phyloP scores from a whole-genome alignment of 163 green algal genomes.

The Coccomyxa subellipsoidea region DNA sequence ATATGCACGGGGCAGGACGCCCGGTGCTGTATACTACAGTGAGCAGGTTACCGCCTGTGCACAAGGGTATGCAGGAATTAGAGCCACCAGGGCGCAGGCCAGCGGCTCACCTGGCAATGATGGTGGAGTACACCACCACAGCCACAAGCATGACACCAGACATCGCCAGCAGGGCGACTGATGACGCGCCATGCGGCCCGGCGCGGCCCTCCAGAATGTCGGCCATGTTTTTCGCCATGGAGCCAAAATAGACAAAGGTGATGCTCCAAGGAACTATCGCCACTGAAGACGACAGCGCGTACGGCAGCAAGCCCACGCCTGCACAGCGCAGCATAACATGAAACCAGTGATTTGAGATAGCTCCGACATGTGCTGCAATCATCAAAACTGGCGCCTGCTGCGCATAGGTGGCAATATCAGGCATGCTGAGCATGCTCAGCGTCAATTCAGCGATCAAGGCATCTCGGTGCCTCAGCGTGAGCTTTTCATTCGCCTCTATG shows the following conservation, averaged over 20 bases:
- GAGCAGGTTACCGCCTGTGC: too few relatives aligned
- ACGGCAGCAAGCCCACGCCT: slow-evolving; percentile 49
- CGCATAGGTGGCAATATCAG: too few relatives aligned
- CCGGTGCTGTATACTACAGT: too few relatives aligned
- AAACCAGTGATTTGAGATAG: not conserved
- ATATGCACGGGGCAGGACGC: too few relatives aligned
- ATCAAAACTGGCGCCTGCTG: not conserved
- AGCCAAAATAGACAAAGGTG: slow-evolving; percentile 57
- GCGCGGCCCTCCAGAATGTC: slow-evolving; percentile 47
- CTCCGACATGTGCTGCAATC: not conserved
- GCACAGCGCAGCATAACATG: not conserved
- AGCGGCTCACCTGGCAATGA: slow-evolving; percentile 31
- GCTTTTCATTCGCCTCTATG: too few relatives aligned
- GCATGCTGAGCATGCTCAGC: too few relatives aligned
- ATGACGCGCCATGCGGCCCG: slow-evolving; percentile 24
- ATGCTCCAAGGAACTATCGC: slow-evolving; percentile 53
- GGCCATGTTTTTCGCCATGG: slow-evolving; percentile 46
- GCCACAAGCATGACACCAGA: slow-evolving; percentile 39
- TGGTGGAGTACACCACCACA: slow-evolving; percentile 50
- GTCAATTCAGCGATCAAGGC: too few relatives aligned
- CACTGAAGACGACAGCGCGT: slow-evolving; percentile 36
- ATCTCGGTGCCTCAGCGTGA: too few relatives aligned
- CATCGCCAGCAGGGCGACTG: slow-evolving; percentile 24
- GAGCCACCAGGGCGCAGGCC: too few relatives aligned
- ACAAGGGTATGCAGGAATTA: too few relatives aligned